Evolutionary conservation across 768 basidiomycete genomes (phyloP).

Genomic region (Tylopilus subfusipes): DNA sequence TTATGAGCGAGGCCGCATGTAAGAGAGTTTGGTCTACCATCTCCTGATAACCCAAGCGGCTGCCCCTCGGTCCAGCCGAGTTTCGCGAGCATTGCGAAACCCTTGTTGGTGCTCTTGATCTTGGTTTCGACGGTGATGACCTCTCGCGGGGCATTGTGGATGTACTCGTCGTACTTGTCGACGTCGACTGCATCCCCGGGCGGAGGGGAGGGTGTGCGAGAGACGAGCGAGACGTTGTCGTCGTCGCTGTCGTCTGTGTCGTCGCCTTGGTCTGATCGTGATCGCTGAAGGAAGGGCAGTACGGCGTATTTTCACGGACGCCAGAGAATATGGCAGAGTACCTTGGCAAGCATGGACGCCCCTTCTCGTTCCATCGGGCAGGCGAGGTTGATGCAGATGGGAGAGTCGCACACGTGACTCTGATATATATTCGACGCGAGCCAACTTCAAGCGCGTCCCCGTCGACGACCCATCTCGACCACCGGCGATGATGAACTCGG

Average conservation of each 20-base stretch:
- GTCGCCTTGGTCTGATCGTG: slow-evolving; percentile 39
- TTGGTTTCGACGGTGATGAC: slow-evolving; percentile 78
- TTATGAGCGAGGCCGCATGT: neutral
- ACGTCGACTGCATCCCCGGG: slow-evolving; percentile 49
- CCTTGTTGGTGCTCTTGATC: slow-evolving; percentile 75
- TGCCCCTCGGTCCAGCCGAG: slow-evolving; percentile 83
- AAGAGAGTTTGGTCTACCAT: slow-evolving; percentile 46
- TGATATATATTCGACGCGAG: no score
- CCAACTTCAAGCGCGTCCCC: neutral
- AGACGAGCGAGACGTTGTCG: slow-evolving; percentile 69
- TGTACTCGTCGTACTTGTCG: slow-evolving; percentile 67
- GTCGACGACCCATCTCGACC: slow-evolving; percentile 4
- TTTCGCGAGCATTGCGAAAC: slow-evolving; percentile 75
- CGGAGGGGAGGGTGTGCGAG: slow-evolving; percentile 71
- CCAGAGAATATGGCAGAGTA: slow-evolving; percentile 57
- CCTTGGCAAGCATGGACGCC: slow-evolving; percentile 49
- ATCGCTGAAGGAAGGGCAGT: slow-evolving; percentile 67
- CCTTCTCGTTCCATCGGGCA: slow-evolving; percentile 68
- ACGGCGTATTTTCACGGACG: slow-evolving; percentile 42
- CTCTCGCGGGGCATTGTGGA: slow-evolving; percentile 50
- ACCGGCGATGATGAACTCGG: slow-evolving; percentile 59
- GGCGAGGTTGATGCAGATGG: no score
- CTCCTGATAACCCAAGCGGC: slow-evolving; percentile 69
- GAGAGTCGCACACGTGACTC: slow-evolving; percentile 22
- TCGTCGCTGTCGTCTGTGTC: slow-evolving; percentile 50